A percentile compares a stretch with the other conserved stretches of the same genome.
Evolutionary conservation across 176 grass and related monocot genomes (phyloP).

Genomic region (Chloris gayana): DNA sequence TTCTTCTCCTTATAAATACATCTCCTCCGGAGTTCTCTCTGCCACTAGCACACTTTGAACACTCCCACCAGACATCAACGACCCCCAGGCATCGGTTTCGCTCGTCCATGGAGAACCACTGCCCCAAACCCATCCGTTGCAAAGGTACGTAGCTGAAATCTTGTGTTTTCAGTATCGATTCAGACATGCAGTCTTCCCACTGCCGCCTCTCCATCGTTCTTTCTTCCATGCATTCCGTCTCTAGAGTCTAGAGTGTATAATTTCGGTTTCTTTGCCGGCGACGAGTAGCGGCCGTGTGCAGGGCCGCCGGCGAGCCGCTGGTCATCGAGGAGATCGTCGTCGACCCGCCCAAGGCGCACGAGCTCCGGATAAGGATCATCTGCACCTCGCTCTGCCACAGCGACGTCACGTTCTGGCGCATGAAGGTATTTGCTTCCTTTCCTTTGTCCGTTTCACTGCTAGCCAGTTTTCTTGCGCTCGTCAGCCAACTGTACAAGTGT

Average conservation of each 20-base stretch:
- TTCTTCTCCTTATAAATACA: background rate
- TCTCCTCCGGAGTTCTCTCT: background rate
- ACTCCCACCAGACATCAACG: background rate
- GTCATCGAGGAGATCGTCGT: constrained; percentile 77
- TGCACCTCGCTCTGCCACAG: constrained; percentile 90
- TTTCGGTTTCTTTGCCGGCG: background rate
- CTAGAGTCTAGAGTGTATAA: background rate
- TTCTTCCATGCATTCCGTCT: too few species aligned
- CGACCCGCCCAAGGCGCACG: constrained; percentile 65
- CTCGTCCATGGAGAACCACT: constrained; percentile 36
- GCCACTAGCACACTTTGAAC: background rate
- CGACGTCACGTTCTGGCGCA: constrained; percentile 89
- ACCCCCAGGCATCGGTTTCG: constrained; percentile 7
- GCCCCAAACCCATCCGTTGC: constrained; percentile 68
- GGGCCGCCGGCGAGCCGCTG: constrained; percentile 67
- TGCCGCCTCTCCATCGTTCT: background rate
- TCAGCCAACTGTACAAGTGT: background rate
- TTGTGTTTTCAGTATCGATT: background rate
- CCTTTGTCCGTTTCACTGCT: background rate
- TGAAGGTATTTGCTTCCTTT: constrained; percentile 42
- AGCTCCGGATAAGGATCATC: constrained; percentile 71
- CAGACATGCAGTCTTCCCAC: background rate
- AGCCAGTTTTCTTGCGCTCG: background rate
- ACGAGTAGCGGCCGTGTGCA: constrained; percentile 76
- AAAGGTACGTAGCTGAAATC: constrained; percentile 43